Conservation (phyloP, 352 stramenopile genomes). For the Pythium guiyangense region DNA sequence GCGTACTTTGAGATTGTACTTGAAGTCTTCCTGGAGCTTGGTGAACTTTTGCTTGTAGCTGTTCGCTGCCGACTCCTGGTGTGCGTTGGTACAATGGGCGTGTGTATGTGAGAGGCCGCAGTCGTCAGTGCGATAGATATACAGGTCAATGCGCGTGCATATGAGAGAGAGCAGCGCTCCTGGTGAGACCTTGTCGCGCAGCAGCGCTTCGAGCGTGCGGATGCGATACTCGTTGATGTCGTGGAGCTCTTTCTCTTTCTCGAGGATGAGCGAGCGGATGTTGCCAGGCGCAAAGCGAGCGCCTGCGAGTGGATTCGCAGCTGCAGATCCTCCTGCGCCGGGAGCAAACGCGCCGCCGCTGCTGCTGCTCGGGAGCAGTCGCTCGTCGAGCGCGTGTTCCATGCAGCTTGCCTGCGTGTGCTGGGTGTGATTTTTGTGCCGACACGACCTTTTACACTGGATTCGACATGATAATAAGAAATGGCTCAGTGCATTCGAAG, state of each 20-base stretch:
- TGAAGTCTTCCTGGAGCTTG: conserved; percentile 91
- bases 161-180: conserved; percentile 3
- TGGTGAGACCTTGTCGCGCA: conserved; percentile 62
- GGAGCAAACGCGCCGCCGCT: background rate
- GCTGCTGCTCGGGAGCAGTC: conserved; percentile 2
- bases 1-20: conserved; percentile 86
- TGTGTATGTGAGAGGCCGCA: background rate
- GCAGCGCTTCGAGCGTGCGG: conserved; percentile 63
- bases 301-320: background rate
- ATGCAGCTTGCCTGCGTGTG: background rate
- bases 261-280: conserved; percentile 84
- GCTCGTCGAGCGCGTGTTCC: conserved; percentile 10
- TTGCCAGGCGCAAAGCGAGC: conserved; percentile 45
- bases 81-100: conserved; percentile 2
- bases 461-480: background rate
- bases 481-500: background rate
- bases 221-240: conserved; percentile 92
- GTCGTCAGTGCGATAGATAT: background rate
- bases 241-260: conserved; percentile 91
- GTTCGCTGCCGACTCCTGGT: conserved; percentile 26
- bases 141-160: background rate
- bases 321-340: background rate
- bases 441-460: background rate
- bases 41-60: conserved; percentile 69
- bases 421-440: background rate